phyloP scores from a whole-genome alignment of 73 alveolate species.

The Blepharisma japonicum region DNA sequence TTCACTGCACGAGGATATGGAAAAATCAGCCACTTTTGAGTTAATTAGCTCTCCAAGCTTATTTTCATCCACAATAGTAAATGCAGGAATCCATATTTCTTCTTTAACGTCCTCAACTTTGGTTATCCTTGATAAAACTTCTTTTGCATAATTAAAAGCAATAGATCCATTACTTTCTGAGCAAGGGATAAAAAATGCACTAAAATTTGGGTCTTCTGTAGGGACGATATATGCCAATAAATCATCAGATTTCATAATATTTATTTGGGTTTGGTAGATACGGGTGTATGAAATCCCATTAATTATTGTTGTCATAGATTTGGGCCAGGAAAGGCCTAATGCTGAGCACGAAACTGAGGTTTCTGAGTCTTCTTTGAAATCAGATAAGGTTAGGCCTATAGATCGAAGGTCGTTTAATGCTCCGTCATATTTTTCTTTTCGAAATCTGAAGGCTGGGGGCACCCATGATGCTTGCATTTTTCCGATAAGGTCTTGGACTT shows the following conservation, averaged over 20 bases:
- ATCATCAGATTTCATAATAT: not conserved
- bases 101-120: not conserved
- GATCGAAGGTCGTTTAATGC: not conserved
- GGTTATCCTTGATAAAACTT: not conserved
- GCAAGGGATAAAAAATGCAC: slow-evolving; percentile 11
- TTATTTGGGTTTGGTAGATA: not conserved
- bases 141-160: not conserved
- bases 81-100: slow-evolving; percentile 19
- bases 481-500: not conserved
- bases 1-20: not conserved
- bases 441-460: slow-evolving; percentile 9
- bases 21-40: not conserved
- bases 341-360: slow-evolving; percentile 25
- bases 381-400: not conserved
- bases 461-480: not conserved
- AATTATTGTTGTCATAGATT: not conserved
- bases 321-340: slow-evolving; percentile 14
- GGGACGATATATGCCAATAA: not conserved
- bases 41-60: not conserved
- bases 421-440: not conserved
- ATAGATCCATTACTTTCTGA: not conserved
- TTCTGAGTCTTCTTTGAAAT: slow-evolving; percentile 11
- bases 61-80: not conserved
- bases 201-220: slow-evolving; percentile 19
- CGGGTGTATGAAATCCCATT: not conserved